Evolutionary conservation across 768 basidiomycete species (phyloP).

Genomic region (Lactarius psammicola): DNA sequence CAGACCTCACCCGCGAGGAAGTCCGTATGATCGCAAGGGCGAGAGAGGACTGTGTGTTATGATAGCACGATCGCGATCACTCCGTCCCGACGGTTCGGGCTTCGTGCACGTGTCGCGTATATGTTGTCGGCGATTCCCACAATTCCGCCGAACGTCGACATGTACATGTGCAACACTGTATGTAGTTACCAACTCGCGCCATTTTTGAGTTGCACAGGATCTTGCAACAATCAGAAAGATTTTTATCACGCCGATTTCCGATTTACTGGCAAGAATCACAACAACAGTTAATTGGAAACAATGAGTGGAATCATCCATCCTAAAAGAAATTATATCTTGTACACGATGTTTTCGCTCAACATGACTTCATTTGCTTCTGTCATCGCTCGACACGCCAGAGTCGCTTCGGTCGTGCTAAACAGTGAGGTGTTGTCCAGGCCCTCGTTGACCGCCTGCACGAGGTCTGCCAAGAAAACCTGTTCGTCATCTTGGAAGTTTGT

Average conservation of each 20-base stretch:
- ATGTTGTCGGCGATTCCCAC: not conserved
- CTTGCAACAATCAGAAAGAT: not conserved
- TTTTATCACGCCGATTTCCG: not conserved
- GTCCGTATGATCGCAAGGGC: conserved; percentile 54
- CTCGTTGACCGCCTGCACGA: conserved; percentile 74
- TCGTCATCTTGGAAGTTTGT: conserved; percentile 72
- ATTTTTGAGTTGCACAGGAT: not conserved
- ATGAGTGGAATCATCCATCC: not conserved
- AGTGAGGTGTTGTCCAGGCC: conserved; percentile 64
- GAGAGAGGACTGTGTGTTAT: conserved; percentile 40
- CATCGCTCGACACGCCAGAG: conserved; percentile 71
- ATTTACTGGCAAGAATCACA: not conserved
- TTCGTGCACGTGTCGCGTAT: not conserved
- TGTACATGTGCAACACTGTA: not conserved
- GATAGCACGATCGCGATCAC: conserved; percentile 7
- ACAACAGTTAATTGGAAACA: not conserved
- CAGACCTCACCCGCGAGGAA: conserved; percentile 62
- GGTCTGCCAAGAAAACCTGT: conserved; percentile 63
- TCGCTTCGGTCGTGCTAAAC: conserved; percentile 83
- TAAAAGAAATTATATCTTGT: conserved; percentile 57
- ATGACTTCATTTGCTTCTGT: conserved; percentile 78
- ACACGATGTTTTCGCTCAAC: conserved; percentile 83
- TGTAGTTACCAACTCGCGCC: not conserved
- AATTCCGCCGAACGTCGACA: not conserved
- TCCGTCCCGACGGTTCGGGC: not conserved